Conservation (phyloP, 2,329 filamentous ascomycete species). For the Paramyrothecium sp. region DNA sequence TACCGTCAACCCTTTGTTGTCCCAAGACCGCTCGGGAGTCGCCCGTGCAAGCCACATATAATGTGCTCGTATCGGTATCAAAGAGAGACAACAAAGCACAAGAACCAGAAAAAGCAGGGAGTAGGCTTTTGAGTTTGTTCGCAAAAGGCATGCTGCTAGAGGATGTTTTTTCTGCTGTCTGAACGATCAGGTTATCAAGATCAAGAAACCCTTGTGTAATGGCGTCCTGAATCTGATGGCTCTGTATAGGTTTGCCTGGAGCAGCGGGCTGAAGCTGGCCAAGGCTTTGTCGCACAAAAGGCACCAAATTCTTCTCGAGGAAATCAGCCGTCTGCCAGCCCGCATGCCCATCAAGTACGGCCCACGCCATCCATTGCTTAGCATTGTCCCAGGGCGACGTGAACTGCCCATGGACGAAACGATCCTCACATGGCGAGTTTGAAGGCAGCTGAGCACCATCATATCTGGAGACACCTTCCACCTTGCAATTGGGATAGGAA, state of each 20-base stretch:
- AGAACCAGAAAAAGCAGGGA: slow-evolving; percentile 47
- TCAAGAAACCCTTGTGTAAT: slow-evolving; percentile 58
- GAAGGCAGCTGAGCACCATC: neutral
- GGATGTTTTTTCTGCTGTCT: slow-evolving; percentile 28
- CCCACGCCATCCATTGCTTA: slow-evolving; percentile 28
- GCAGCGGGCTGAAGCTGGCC: slow-evolving; percentile 19
- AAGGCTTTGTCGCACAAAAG: slow-evolving; percentile 4
- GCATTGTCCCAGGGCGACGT: slow-evolving; percentile 2
- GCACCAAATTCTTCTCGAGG: slow-evolving; percentile 25
- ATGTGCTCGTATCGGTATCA: slow-evolving; percentile 48
- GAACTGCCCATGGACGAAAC: neutral
- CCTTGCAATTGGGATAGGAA: neutral
- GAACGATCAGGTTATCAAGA: slow-evolving; percentile 56
- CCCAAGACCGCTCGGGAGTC: slow-evolving; percentile 64
- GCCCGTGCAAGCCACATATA: slow-evolving; percentile 65
- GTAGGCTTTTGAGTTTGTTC: slow-evolving; percentile 25
- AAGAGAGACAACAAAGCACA: slow-evolving; percentile 64
- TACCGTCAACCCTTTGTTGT: slow-evolving; percentile 29
- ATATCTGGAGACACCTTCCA: neutral
- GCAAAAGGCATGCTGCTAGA: slow-evolving; percentile 23
- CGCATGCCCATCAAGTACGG: slow-evolving; percentile 32
- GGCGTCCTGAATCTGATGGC: slow-evolving; percentile 39
- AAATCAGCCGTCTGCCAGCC: slow-evolving; percentile 32
- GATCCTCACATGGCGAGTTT: neutral
- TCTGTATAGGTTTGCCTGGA: slow-evolving; percentile 35